phyloP scores from a whole-genome alignment of 164 flowering plant genomes.

The Tetrastigma voinierianum region DNA sequence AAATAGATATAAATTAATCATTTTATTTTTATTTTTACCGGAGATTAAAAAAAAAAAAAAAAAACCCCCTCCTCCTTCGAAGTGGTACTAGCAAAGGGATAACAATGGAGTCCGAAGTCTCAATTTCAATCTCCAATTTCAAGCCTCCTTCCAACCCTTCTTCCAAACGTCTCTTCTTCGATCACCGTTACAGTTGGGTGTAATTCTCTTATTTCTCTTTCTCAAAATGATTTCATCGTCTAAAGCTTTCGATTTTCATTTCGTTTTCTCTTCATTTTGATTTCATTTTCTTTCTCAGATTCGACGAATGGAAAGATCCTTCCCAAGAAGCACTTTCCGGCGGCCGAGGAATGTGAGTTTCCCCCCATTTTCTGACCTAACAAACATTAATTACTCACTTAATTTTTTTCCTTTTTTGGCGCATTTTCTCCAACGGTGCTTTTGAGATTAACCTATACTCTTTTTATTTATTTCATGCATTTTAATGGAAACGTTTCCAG shows the following conservation, averaged over 20 bases:
- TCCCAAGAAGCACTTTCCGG: constrained; percentile 59
- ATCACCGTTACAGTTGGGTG: constrained; percentile 67
- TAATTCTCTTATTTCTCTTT: constrained; percentile 20
- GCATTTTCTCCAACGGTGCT: too few species aligned
- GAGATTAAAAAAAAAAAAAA: too few species aligned
- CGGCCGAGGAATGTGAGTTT: constrained; percentile 58
- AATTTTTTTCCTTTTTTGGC: background rate
- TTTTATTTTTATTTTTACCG: too few species aligned
- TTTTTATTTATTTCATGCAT: too few species aligned
- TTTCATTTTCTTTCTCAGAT: constrained; percentile 20
- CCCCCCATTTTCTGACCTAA: background rate
- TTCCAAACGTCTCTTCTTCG: constrained; percentile 45
- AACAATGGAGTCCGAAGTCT: background rate
- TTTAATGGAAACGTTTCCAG: too few species aligned
- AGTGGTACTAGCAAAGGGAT: background rate
- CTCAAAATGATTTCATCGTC: background rate
- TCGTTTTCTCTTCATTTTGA: background rate
- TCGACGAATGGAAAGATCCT: constrained; percentile 64
- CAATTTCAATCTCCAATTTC: background rate
- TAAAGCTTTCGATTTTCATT: background rate
- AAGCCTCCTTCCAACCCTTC: too few species aligned
- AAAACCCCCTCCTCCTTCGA: too few species aligned
- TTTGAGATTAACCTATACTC: too few species aligned
- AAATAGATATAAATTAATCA: too few species aligned
- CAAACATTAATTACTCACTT: background rate